phyloP scores from a whole-genome alignment of 2,329 filamentous ascomycete genomes.

The Fusarium sp. region DNA sequence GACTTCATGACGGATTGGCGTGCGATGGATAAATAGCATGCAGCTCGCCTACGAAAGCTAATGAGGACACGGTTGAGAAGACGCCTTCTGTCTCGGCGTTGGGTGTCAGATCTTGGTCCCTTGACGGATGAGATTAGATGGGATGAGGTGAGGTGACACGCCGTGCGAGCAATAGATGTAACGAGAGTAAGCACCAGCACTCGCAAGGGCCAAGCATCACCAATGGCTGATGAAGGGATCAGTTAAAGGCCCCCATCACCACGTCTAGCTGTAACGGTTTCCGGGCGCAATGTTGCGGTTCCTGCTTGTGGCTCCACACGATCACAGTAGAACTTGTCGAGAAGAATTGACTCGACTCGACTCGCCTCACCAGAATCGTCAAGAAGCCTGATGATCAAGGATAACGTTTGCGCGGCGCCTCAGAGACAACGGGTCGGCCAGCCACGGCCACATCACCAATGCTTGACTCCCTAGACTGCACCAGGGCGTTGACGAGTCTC shows the following conservation, averaged over 20 bases:
- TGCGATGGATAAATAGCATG: constrained; percentile 3
- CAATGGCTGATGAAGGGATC: constrained; percentile 27
- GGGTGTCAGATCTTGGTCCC: constrained; percentile 11
- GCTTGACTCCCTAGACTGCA: constrained; percentile 19
- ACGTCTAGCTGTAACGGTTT: constrained; percentile 22
- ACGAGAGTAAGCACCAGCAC: constrained; percentile 11
- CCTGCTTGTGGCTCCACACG: constrained; percentile 22
- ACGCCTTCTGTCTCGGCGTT: neutral
- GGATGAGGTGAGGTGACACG: constrained; percentile 28
- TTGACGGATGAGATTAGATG: constrained; percentile 19
- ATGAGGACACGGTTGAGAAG: neutral
- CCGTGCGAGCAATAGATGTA: constrained; percentile 13
- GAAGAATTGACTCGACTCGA: neutral
- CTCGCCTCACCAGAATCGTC: neutral
- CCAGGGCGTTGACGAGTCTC: constrained; percentile 29
- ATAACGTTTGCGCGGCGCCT: constrained; percentile 10
- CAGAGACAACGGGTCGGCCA: constrained; percentile 20
- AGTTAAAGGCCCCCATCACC: constrained; percentile 19
- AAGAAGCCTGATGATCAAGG: neutral
- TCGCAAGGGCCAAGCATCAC: constrained; percentile 16
- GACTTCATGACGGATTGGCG: constrained; percentile 2
- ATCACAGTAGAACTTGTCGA: neutral
- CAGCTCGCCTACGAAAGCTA: constrained; percentile 3
- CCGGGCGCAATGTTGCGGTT: constrained; percentile 38
- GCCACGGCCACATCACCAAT: constrained; percentile 31